Evolutionary conservation across 257 asterid species (phyloP), one percentile per base, ranked within the genome.

Genomic region (Fraxinus excelsior): DNA sequence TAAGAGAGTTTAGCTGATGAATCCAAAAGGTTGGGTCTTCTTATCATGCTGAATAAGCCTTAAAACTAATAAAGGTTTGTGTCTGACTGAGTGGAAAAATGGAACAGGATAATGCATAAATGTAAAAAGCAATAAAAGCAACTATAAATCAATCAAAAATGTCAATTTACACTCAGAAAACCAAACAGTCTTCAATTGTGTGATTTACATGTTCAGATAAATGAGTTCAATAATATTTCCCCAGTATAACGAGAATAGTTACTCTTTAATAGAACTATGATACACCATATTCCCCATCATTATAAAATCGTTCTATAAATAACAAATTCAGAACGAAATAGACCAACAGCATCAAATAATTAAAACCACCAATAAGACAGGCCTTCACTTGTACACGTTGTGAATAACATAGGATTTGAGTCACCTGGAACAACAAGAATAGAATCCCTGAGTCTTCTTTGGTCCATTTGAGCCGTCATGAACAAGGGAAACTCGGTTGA

Each of bases 341-440:
- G 0, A 26, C 18, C 67, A 10, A 60, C 32, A 60, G 25, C 10
- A 23, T 25, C 34, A 42, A 78, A 76, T 67, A 46, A 76, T 73
- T 79, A 40, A 73, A 73, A 73, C 67, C 19, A 67, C 44, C 78
- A 53, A 26, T 12, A 67, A 67, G 74, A 76, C 31, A 12, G 37
- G 66, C 14, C 44, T 74, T 62, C 68, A 26, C 34, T 62, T 23
- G 68, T 25, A 62, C 34, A 10, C 34, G 9, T 60, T 25, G 68
- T 62, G 68, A 62, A 62, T 49, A 18, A 14, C n/a, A 49, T 37
- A 69, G 34, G 11, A 70, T 32, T 42, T 71, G 10, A 62, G 70
- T 88, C 90, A 89, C 82, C 87, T 83, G 77, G 88, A 89, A 76
- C 93, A 89, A 68, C 93, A 89, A 75, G 87, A 87, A 62, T 70